These are phyloP conservation scores for Nematocida homosporus DNA, from an alignment of 371 early-diverging fungal genomes.

Conservation along the genomic window DNA sequence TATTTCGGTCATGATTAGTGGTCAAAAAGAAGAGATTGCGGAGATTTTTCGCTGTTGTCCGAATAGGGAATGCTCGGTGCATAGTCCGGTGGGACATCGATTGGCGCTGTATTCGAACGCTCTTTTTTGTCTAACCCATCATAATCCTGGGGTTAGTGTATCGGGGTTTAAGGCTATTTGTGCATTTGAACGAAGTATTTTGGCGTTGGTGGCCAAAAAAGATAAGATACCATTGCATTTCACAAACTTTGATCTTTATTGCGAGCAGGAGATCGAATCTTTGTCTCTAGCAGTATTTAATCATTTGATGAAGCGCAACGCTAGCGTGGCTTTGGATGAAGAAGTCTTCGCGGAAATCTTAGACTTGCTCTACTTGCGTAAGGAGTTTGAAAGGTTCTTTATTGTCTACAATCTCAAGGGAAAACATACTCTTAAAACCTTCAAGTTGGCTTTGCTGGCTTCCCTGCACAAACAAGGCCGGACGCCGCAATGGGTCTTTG, in stretches of 20 bases:
- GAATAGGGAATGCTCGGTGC: background rate
- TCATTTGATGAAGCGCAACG: background rate
- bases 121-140: conserved; percentile 22
- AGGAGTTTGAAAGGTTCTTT: conserved; percentile 58
- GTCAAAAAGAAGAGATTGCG: background rate
- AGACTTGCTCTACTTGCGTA: conserved; percentile 51
- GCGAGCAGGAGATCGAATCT: conserved; percentile 66
- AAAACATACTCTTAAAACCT: conserved; percentile 2
- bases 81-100: background rate
- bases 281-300: conserved; percentile 52
- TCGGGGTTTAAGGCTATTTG: background rate
- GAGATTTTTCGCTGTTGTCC: conserved; percentile 9
- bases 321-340: background rate
- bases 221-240: background rate
- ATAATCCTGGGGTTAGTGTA: background rate
- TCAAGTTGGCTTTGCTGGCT: conserved; percentile 54
- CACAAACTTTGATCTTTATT: conserved; percentile 51
- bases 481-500: background rate
- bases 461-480: conserved; percentile 26
- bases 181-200: conserved; percentile 23
- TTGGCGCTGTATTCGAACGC: conserved; percentile 36
- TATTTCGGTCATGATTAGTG: too few relatives aligned
- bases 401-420: conserved; percentile 23
- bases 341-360: conserved; percentile 21
- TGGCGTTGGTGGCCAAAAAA: background rate